Base-by-base conservation (phyloP, 805 yeast genomes). In the Ogataea parapolymorpha region DNA sequence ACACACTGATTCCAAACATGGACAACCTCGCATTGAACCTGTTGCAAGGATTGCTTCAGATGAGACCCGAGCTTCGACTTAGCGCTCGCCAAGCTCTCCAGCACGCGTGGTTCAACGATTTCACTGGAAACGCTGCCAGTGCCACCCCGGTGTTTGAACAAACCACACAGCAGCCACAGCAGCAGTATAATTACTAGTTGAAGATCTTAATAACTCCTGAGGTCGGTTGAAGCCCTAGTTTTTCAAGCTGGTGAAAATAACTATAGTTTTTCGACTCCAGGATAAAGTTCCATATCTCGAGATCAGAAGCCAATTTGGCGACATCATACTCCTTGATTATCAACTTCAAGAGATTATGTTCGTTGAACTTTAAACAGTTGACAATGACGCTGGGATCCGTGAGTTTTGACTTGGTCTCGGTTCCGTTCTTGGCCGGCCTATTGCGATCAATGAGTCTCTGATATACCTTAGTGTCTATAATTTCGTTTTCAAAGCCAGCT, bases 81-180 rank as follows among this genome's bases (percentile, higher is more conserved):
- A 75, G 79, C 41, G 80, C 82, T 4, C 67, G 82, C 56, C 81
- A 76, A 54, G 79, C 80, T 8, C 68, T 77, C 49, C 80, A 77
- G 46, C 82, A 83, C 58, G 85, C 87, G 9, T 80, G 95, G 95
- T 86, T 87, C 59, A 82, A 80, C 41, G 95, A 87, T 53, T 81
- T 76, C 44, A 71, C 79, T 17, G 56, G 55, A 2, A 50, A 41
- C 26, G 40, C 45, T n/a, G 44, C 35, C 14, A 33, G 44, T 5
- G 39, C 26, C 24, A 40, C 45, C 27, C 55, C 52, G 25, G 39
- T 27, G 25, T 37, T 30, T 25, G 50, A 42, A 20, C 44, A 32
- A 27, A 39, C 37, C 22, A 41, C 44, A 13, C 48, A 47, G 30
- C 45, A 41, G 14, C 27, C n/a, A 4, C 27, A 25, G 14, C 27